phyloP scores from a whole-genome alignment of 2,329 filamentous ascomycete species.

The Colletotrichum falcatum region DNA sequence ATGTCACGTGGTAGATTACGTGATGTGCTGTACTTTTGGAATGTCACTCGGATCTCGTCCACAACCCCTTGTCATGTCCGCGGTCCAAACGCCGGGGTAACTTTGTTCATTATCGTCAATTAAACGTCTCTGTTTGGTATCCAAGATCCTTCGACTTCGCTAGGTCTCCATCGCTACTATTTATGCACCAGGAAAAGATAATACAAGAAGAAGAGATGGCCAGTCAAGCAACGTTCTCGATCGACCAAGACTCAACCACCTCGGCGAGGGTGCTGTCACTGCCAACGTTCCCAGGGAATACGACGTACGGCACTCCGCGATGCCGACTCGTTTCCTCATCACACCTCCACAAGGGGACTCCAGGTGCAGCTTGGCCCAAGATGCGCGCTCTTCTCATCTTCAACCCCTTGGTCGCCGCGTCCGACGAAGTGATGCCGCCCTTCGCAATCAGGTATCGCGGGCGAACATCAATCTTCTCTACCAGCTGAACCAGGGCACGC shows the following conservation, averaged over 20 bases:
- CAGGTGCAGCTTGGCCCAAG: conserved; percentile 67
- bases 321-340: conserved; percentile 64
- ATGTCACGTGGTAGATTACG: no score
- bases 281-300: conserved; percentile 70
- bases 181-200: background rate
- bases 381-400: conserved; percentile 65
- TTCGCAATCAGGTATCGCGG: conserved; percentile 70
- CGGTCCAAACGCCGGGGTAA: no score
- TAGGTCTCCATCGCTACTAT: conserved; percentile 19
- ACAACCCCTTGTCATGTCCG: no score
- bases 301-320: conserved; percentile 65
- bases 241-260: conserved; percentile 50
- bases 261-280: conserved; percentile 59
- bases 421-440: conserved; percentile 70
- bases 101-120: conserved; percentile 9
- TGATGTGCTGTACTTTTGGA: no score
- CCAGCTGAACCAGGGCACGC: conserved; percentile 61
- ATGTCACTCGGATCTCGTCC: no score
- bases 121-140: background rate
- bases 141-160: background rate
- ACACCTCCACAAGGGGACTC: conserved; percentile 70
- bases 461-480: conserved; percentile 58
- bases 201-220: background rate
- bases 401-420: conserved; percentile 68
- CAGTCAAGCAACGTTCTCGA: conserved; percentile 21